Evolutionary conservation across 75 land plant genomes (phyloP), one percentile per base, ranked within the genome.

Genomic region (Larix kaempferi): DNA sequence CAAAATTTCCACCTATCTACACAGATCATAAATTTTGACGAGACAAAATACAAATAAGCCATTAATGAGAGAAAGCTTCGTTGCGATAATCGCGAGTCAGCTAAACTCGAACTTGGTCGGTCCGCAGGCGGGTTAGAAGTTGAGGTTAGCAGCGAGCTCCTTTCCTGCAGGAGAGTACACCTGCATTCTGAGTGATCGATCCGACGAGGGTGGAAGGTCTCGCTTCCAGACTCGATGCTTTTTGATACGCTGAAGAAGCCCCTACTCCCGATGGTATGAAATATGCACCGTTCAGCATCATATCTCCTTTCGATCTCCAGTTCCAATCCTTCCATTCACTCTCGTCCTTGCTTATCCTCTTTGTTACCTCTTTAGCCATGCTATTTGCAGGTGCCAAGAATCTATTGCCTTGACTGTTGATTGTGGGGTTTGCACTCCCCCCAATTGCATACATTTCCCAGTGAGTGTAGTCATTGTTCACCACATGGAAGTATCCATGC

Each of bases 211-310:
- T 79, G 49, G 90, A 82, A 22, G 62, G 62, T 11, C 54, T 49
- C 11, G 54, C 54, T 49, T 8, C 12, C n/a, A 49, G 10, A 8
- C 54, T 49, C 54, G 54, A 49, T 49, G 54, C 54, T 49, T 10
- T 49, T 49, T 8, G 11, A 49, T 49, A 49, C 11, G 54, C 54
- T 11, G 54, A 49, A 49, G 54, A 49, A 10, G 11, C 54, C 54
- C 54, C 54, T 49, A 11, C 54, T 49, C 96, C 96, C 0, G 96
- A 91, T 0, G 86, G 85, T 21, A 82, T 81, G 75, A 94, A 94
- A 71, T 76, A 94, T 3, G 96, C 96, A 19, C 96, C 96, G 62
- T 94, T 94, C 59, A 91, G 82, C 88, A 94, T 73, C 75, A 88
- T 23, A 74, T 94, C 96, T 19, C 90, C 94, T 6, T 86, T 85